Conservation (phyloP, 208 protist species). For the Crithidia brevicula region DNA sequence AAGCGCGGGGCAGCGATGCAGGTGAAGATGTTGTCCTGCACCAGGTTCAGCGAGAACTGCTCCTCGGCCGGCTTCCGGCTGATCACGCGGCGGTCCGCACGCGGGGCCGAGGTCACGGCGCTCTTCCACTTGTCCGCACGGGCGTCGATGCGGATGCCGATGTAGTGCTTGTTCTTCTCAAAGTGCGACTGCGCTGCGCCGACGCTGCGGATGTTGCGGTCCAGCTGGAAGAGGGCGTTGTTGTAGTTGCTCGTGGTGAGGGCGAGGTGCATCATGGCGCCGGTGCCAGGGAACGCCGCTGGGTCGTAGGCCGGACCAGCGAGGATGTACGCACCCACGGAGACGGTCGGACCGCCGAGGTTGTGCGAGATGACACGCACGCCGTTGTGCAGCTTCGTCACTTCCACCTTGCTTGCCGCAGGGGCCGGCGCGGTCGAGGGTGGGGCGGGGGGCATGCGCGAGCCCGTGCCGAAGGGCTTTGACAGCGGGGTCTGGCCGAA, state of each 20-base stretch:
- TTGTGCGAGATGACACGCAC: slow-evolving; percentile 84
- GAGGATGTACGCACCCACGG: slow-evolving; percentile 83
- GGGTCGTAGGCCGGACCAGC: slow-evolving; percentile 88
- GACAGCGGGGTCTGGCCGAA: slow-evolving; percentile 73
- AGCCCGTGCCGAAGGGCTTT: slow-evolving; percentile 31
- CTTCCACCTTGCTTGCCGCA: slow-evolving; percentile 46
- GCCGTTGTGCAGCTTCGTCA: slow-evolving; percentile 82
- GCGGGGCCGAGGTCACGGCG: slow-evolving; percentile 19
- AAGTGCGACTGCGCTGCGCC: slow-evolving; percentile 75
- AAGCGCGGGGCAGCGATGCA: slow-evolving; percentile 80
- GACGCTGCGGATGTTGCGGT: slow-evolving; percentile 81
- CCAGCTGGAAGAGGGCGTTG: slow-evolving; percentile 84
- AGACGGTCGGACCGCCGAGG: slow-evolving; percentile 64
- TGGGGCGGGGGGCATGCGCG: slow-evolving; percentile 17
- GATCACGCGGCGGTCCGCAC: slow-evolving; percentile 15
- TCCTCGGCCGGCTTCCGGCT: slow-evolving; percentile 24
- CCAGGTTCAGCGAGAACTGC: slow-evolving; percentile 59
- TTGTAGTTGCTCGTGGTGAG: slow-evolving; percentile 87
- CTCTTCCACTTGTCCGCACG: slow-evolving; percentile 75
- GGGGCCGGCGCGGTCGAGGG: slow-evolving; percentile 7
- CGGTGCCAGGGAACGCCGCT: slow-evolving; percentile 60
- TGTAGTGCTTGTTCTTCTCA: slow-evolving; percentile 87
- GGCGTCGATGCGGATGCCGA: slow-evolving; percentile 75
- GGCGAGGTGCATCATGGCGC: slow-evolving; percentile 76
- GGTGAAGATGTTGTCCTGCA: slow-evolving; percentile 86